Evolutionary conservation across 495 filamentous ascomycete genomes (phyloP), one percentile per base, ranked within the genome.

Genomic region (Endocarpon pusillum): DNA sequence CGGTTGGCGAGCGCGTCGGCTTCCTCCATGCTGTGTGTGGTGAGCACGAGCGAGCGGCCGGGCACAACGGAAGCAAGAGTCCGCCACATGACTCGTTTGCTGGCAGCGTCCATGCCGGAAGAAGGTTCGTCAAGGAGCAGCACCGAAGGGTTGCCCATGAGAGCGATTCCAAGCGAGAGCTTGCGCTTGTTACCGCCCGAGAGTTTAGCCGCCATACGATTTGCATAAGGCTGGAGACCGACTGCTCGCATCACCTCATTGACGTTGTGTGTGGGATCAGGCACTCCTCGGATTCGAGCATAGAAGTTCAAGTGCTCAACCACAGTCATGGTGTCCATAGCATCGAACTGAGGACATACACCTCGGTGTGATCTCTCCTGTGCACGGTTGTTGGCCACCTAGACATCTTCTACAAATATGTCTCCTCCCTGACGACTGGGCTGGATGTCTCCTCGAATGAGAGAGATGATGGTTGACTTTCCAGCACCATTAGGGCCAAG

Each of bases 401-500:
- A 73, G 19, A 71, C 64, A 41, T 77, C 61, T 47, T 89, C 79
- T 34, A 92, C 73, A 19, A 78, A 70, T 24, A 92, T 68, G 33
- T 84, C 75, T 35, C 77, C 75, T 21, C 56, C 54, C 36, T 58
- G 56, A 21, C 53, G 49, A 27, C 63, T 61, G 0, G 82, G 81
- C 20, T 69, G 66, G 33, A 85, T 62, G 42, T 92, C 83, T n/a
- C 82, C 84, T 37, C 84, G 69, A 51, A 93, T 79, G 23, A 91
- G 58, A 12, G 68, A 75, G 52, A 93, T 86, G 4, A 76, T 87
- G 3, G 81, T 89, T 3, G 71, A 77, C 46, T 93, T 93, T 31
- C 84, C 84, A 1, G 84, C 84, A 17, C 82, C 84, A 48, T 93
- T 93, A 15, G 83, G 81, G 4, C 84, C 84, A 3, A 93, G 67